A percentile compares a stretch with the other conserved stretches of the same genome.
Evolutionary conservation across 805 yeast species (phyloP).

Genomic region (Phaffomyces antillensis): DNA sequence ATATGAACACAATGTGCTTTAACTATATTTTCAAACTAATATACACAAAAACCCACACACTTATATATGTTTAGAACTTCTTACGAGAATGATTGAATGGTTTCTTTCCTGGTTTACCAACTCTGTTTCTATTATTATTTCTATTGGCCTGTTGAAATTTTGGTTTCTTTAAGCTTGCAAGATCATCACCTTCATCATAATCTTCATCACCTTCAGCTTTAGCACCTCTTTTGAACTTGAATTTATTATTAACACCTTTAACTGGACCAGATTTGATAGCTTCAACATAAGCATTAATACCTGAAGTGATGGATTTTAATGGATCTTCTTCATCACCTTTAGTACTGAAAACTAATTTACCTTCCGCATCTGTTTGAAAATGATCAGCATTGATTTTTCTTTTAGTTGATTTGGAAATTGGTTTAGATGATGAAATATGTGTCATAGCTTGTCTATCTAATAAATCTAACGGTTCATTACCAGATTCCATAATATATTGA

Average conservation of each 20-base stretch:
- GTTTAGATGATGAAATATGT: constrained; percentile 83
- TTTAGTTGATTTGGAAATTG: constrained; percentile 41
- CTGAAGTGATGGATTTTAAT: constrained; percentile 39
- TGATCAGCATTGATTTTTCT: constrained; percentile 33
- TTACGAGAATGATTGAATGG: constrained; percentile 49
- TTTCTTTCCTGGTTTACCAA: constrained; percentile 25
- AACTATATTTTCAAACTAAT: neutral
- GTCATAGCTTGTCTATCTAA: constrained; percentile 80
- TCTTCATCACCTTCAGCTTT: constrained; percentile 46
- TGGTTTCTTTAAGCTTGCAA: constrained; percentile 27
- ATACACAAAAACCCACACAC: neutral
- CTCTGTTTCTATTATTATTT: constrained; percentile 9
- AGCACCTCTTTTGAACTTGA: constrained; percentile 72
- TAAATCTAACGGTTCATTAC: constrained; percentile 80
- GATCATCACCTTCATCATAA: constrained; percentile 48
- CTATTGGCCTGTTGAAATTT: constrained; percentile 11
- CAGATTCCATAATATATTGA: constrained; percentile 70
- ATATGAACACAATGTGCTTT: no score
- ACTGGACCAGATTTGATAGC: constrained; percentile 92
- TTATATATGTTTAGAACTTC: constrained; percentile 35
- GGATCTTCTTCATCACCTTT: constrained; percentile 37
- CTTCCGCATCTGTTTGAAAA: constrained; percentile 34
- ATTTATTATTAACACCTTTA: constrained; percentile 85
- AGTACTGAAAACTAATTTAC: constrained; percentile 62
- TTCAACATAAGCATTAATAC: constrained; percentile 87